Conservation (phyloP, 2,329 filamentous ascomycete genomes). For the Pseudogymnoascus sp. region DNA sequence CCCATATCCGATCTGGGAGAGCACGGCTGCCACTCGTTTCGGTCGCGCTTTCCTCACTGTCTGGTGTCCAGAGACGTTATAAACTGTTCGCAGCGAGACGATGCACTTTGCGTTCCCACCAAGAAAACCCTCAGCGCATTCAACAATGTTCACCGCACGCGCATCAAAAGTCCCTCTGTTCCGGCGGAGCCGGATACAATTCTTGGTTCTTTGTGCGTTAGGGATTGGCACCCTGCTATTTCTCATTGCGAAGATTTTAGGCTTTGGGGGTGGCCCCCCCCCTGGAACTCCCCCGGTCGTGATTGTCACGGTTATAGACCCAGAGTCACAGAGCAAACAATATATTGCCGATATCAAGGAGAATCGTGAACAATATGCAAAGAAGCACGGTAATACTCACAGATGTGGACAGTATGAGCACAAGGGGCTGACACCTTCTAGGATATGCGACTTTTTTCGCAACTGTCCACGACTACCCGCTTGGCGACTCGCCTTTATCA, state of each 20-base stretch:
- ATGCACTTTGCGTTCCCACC: conserved; percentile 91
- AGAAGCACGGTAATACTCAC: conserved; percentile 63
- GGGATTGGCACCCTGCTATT: conserved; percentile 42
- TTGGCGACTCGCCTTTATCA: conserved; percentile 48
- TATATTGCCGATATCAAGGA: conserved; percentile 69
- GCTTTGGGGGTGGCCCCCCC: conserved; percentile 29
- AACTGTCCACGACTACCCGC: conserved; percentile 65
- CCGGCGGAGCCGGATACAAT: conserved; percentile 55
- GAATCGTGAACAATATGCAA: conserved; percentile 79
- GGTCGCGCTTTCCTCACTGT: conserved; percentile 1
- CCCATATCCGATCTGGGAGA: neutral
- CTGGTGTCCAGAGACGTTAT: neutral
- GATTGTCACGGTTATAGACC: conserved; percentile 76
- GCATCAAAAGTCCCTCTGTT: conserved; percentile 45
- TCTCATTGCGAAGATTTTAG: conserved; percentile 39
- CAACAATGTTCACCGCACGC: conserved; percentile 60
- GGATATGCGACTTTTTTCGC: conserved; percentile 84
- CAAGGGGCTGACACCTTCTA: conserved; percentile 31
- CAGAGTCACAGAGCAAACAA: conserved; percentile 48
- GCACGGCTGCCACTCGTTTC: conserved; percentile 12
- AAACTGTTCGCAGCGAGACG: conserved; percentile 20
- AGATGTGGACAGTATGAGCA: conserved; percentile 9
- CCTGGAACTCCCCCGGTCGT: conserved; percentile 58
- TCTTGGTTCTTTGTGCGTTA: conserved; percentile 41
- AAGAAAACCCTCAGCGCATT: conserved; percentile 66